Percentiles rank a stretch among this genome's conserved stretches.
Conservation (phyloP, 129 eudicot species). For the Centaurea solstitialis region DNA sequence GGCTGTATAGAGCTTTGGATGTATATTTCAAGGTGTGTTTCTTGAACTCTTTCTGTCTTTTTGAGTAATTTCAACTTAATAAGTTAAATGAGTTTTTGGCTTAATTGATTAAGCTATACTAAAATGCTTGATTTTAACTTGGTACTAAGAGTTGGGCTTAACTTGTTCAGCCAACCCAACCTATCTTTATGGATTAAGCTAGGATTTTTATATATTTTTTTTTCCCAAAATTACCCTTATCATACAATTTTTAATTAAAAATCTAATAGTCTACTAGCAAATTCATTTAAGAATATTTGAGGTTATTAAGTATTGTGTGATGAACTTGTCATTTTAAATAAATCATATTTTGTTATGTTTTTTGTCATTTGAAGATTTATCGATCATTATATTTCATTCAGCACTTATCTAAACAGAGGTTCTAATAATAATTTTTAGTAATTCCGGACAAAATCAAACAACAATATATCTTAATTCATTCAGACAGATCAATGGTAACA, state of each 20-base stretch:
- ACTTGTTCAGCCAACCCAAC: neutral
- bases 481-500: neutral
- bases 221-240: neutral
- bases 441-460: neutral
- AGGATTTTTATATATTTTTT: neutral
- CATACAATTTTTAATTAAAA: neutral
- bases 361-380: too few species aligned
- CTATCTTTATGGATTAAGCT: neutral
- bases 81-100: neutral
- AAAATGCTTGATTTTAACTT: neutral
- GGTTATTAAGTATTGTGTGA: neutral
- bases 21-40: conserved; percentile 76
- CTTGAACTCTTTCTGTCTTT: conserved; percentile 3
- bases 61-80: neutral
- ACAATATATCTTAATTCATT: neutral
- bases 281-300: neutral
- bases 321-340: too few species aligned
- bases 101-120: neutral
- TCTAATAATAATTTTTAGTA: neutral
- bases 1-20: conserved; percentile 86
- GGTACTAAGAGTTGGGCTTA: neutral
- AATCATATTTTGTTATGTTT: too few species aligned
- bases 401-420: neutral
- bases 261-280: neutral
- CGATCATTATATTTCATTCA: neutral